Evolutionary conservation across 345 rosid genomes (phyloP), one percentile per base, ranked within the genome.

Genomic region (Acer campestre): DNA sequence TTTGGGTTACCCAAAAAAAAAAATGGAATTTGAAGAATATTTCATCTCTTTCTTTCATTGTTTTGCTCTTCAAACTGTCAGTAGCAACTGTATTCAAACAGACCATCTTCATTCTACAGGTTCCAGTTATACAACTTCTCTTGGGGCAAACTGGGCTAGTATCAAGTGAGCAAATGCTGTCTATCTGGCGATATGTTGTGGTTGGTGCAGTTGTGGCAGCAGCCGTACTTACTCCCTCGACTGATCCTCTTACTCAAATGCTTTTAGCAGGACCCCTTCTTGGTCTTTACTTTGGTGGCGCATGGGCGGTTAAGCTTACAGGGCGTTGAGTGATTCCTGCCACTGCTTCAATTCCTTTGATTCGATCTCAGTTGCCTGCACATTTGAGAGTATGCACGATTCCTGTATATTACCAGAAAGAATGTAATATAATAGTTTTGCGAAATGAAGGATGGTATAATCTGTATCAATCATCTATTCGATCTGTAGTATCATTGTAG

Each of bases 181-280:
- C 99, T 7, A 86, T 96, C 27, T 96, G 99, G 99, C 88, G 97
- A 85, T 93, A 96, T 51, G 98, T 96, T 46, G 95, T 95, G 44
- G 98, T 93, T 4, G 99, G 99, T 38, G 95, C 98, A 0, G 97
- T 96, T 18, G 82, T 96, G 61, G 99, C 90, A 10, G 98, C 99
- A 27, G 99, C 99, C 48, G 88, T 96, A 13, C 86, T 96, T 55
- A 96, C 99, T 10, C 99, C 99, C 61, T 95, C 99, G 12, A 93
- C 98, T 4, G 98, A 96, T 81, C 99, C 99, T 83, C 94, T 96
- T 18, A 96, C 99, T 70, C 99, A 93, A 83, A 31, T 94, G 85
- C 97, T 96, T 82, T 83, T 93, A 61, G 99, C 99, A 14, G 87
- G 82, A 3, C 99, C 99, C 2, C 97, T 93, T 80, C 85, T 96